Evolutionary conservation across 345 rosid genomes (phyloP).

Genomic region (Linum lewisii): DNA sequence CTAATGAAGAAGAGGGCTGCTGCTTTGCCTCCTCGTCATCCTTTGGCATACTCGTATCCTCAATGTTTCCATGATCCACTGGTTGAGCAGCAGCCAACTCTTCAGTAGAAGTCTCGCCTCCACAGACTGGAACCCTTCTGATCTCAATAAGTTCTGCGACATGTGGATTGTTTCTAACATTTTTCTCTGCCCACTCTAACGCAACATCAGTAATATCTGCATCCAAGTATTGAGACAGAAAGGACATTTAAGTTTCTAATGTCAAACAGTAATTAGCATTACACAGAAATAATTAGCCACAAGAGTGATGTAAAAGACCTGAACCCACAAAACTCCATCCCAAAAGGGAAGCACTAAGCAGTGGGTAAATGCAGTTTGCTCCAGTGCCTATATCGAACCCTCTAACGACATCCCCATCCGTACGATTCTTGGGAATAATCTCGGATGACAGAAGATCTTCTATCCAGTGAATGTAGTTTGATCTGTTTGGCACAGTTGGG

Average conservation of each 20-base stretch:
- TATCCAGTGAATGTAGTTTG: slow-evolving; percentile 87
- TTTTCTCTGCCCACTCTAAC: slow-evolving; percentile 81
- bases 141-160: slow-evolving; percentile 59
- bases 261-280: neutral
- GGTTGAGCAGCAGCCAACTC: slow-evolving; percentile 14
- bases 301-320: slow-evolving; percentile 28
- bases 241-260: neutral
- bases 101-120: slow-evolving; percentile 10
- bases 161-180: slow-evolving; percentile 57
- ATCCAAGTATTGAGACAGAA: slow-evolving; percentile 18
- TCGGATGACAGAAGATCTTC: slow-evolving; percentile 72
- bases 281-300: neutral
- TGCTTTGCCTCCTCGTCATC: slow-evolving; percentile 12
- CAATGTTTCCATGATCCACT: slow-evolving; percentile 16
- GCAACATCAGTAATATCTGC: slow-evolving; percentile 80
- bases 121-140: slow-evolving; percentile 37
- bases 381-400: slow-evolving; percentile 96
- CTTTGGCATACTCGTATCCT: too few relatives aligned
- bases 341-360: slow-evolving; percentile 76
- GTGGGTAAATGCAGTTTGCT: slow-evolving; percentile 91
- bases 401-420: slow-evolving; percentile 29
- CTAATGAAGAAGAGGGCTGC: slow-evolving; percentile 14
- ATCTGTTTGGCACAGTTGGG: slow-evolving; percentile 87
- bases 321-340: slow-evolving; percentile 81
- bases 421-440: slow-evolving; percentile 30